Evolutionary conservation across 306 rosid genomes (phyloP), one percentile per base, ranked within the genome.

Genomic region (Citrullus mucosospermus): DNA sequence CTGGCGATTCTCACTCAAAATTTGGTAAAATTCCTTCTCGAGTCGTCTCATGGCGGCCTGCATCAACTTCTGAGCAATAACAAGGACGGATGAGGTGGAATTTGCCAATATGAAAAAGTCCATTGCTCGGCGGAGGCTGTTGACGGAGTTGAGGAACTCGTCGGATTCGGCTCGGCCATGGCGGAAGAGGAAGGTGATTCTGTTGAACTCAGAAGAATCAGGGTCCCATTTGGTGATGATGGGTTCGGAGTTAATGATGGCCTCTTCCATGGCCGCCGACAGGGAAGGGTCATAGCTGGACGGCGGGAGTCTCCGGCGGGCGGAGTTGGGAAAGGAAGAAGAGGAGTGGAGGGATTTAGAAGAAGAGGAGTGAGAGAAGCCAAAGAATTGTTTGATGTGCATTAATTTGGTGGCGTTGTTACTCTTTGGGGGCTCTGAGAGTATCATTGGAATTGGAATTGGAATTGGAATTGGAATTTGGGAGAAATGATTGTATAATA

Each of bases 31-130:
- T 78, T 89, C 93, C 46, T 69, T 80, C 75, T 85, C 87, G 9
- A 87, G 89, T 77, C 87, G 81, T 36, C 78, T 79, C 93, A 87
- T 87, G 43, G 93, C 87, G 0, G 60, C 74, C 41, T 85, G 93
- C 93, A 82, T 85, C n/a, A 85, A 84, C 17, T 74, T 80, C 18
- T 89, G 93, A 32, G 90, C 87, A 1, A 74, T 78, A 18, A 77
- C 82, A 16, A 89, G 90, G 74, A 78, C 84, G 6, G 71, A 8
- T 17, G 90, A 73, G 4, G 72, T 13, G 7, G 79, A 51, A n/a
- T 77, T 58, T 30, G 82, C 81, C 6, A 65, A 30, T 9, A 84
- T 60, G 2, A 89, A 78, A 34, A 56, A 65, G 60, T 85, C 78
- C 89, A 83, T 89, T 15, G 87, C 83, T 7, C 61, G 78, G 8